Evolutionary conservation across 129 eudicot genomes (phyloP), one percentile per base, ranked within the genome.

Genomic region (Lactuca sativa): DNA sequence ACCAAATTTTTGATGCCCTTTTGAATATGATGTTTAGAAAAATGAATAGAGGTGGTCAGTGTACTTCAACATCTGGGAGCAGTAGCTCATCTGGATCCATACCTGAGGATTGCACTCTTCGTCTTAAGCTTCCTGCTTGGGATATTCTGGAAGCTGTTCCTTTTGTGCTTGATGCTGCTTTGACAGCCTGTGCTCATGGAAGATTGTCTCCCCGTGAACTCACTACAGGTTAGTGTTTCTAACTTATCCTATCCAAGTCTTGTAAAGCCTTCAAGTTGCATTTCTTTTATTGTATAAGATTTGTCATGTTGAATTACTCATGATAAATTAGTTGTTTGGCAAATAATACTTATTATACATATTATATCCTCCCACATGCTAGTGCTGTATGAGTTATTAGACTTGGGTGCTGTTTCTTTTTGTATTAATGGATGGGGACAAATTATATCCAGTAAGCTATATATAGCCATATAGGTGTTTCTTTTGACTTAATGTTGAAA

Each of bases 111-210:
- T 58, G 56, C 13, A 61, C 76, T 70, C 74, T 74, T 47, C 80
- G 74, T 14, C 85, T 89, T 67, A 84, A 83, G 66, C 56, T 93
- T 66, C 99, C 99, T 56, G 99, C 93, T 67, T 93, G 99, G 97
- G 95, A 93, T 79, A 90, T 93, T 71, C 77, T 93, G 17, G 99
- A 93, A 83, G 99, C 97, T 76, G 86, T 90, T 71, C 99, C 99
- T 13, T 93, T 87, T 83, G 99, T 84, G 57, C 83, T 90, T 66
- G 97, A 95, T 82, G 99, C 97, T 79, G 86, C 96, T 71, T 78
- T 95, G 71, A 87, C 95, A 1, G 97, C 97, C 15, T 85, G 92
- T 71, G 97, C 86, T 33, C 89, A 95, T 74, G 97, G 88, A 57
- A 83, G 82, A 56, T 56, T 90, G 66, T 90, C 96, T 25, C 97